Percentiles rank a stretch among this genome's conserved stretches.
phyloP scores from a whole-genome alignment of 2,329 filamentous ascomycete genomes.

The Colletotrichum camelliae region DNA sequence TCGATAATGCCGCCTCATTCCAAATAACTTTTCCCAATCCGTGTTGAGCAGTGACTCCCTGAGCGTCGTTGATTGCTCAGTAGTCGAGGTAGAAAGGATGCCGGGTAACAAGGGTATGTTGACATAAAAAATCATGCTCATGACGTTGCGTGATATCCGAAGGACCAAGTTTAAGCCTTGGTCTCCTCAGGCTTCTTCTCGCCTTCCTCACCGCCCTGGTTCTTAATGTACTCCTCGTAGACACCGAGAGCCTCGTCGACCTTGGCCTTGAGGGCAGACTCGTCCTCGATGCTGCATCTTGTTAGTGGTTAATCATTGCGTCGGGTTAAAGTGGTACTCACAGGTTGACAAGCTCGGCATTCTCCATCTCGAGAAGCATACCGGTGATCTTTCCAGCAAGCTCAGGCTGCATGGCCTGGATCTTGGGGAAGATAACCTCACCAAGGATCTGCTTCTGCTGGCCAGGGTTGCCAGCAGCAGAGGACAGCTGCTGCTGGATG shows the following conservation, averaged over 20 bases:
- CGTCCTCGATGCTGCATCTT: conserved; percentile 80
- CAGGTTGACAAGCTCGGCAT: conserved; percentile 90
- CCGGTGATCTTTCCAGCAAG: conserved; percentile 99
- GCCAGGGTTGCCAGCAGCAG: conserved; percentile 58
- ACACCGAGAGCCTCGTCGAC: conserved; percentile 96
- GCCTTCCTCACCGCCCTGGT: conserved; percentile 63
- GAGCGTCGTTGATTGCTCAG: conserved; percentile 17
- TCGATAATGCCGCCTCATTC: conserved; percentile 23
- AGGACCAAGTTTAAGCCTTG: conserved; percentile 40
- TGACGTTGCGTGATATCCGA: conserved; percentile 19
- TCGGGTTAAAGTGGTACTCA: conserved; percentile 61
- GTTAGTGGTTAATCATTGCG: conserved; percentile 13
- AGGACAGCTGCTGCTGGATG: conserved; percentile 63
- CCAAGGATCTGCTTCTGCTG: conserved; percentile 99
- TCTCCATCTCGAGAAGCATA: conserved; percentile 99
- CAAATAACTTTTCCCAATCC: conserved; percentile 25
- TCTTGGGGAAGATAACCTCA: conserved; percentile 98
- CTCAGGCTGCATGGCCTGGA: conserved; percentile 90
- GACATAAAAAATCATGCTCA: conserved; percentile 25
- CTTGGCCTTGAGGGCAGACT: conserved; percentile 88
- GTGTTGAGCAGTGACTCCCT: conserved; percentile 20
- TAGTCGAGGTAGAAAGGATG: conserved; percentile 18
- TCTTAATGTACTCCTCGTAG: conserved; percentile 99
- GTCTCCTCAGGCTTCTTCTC: conserved; percentile 55
- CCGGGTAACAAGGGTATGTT: conserved; percentile 24